phyloP scores from a whole-genome alignment of 1,284 basidiomycete species.

The Boletellus deceptivus region DNA sequence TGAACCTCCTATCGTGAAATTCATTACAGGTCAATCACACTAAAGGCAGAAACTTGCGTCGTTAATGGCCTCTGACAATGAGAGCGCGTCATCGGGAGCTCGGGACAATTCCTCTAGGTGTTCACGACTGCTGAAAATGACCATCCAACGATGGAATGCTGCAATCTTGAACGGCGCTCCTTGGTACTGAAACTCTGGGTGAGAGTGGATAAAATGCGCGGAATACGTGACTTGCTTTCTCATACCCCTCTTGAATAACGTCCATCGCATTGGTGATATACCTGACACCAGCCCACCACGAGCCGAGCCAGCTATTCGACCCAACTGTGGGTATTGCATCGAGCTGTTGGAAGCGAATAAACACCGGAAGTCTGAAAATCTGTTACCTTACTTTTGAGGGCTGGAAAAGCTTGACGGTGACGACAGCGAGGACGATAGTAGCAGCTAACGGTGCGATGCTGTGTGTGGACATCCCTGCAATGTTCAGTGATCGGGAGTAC shows the following conservation, averaged over 20 bases:
- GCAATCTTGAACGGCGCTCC: conserved; percentile 44
- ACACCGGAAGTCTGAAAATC: too few relatives aligned
- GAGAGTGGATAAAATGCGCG: conserved; percentile 8
- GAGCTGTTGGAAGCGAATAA: not conserved
- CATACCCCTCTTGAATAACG: conserved; percentile 25
- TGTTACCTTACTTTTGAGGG: too few relatives aligned
- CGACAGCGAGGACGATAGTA: too few relatives aligned
- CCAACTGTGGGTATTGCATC: conserved; percentile 25
- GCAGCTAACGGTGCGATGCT: too few relatives aligned
- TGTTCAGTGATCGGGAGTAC: too few relatives aligned
- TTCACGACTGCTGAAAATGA: conserved; percentile 38
- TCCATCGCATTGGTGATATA: conserved; percentile 9
- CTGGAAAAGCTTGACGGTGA: too few relatives aligned
- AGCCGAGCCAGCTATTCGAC: conserved; percentile 17
- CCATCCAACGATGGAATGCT: conserved; percentile 37
- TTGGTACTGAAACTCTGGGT: conserved; percentile 33
- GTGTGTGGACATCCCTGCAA: too few relatives aligned
- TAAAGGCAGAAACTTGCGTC: too few relatives aligned
- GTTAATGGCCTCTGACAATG: not conserved
- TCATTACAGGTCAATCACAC: not conserved
- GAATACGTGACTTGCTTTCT: conserved; percentile 7
- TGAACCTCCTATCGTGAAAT: conserved; percentile 13
- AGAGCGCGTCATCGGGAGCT: conserved; percentile 36
- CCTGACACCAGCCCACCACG: conserved; percentile 17
- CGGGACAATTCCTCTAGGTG: conserved; percentile 41